Conservation (phyloP, 169 alveolate genomes). For the Miamiensis avidus region DNA sequence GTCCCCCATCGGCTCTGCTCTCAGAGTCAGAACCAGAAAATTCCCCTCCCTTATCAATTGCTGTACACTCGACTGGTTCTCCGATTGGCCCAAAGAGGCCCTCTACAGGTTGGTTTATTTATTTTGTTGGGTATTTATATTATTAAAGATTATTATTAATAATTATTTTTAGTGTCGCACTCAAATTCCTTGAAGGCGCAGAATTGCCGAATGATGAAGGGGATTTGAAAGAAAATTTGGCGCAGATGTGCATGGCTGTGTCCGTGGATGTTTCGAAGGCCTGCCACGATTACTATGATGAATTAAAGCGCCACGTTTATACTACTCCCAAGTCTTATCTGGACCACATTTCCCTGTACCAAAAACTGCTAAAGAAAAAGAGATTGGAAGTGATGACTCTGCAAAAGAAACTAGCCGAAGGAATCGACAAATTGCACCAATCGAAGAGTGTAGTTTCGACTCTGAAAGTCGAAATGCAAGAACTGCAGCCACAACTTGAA, state of each 20-base stretch:
- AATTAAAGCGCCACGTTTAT: constrained; percentile 79
- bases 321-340: constrained; percentile 83
- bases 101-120: too few relatives aligned
- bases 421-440: constrained; percentile 85
- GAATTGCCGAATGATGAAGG: constrained; percentile 56
- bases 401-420: constrained; percentile 85
- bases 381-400: constrained; percentile 69
- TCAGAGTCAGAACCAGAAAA: constrained; percentile 82
- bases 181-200: constrained; percentile 31
- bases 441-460: constrained; percentile 82
- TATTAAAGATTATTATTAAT: too few relatives aligned
- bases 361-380: constrained; percentile 72
- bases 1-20: constrained; percentile 87
- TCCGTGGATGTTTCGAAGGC: constrained; percentile 65
- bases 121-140: too few relatives aligned
- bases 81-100: constrained; percentile 90
- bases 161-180: constrained; percentile 28
- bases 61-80: constrained; percentile 89
- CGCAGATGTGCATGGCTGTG: constrained; percentile 80
- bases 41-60: constrained; percentile 91
- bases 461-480: constrained; percentile 78
- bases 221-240: constrained; percentile 55
- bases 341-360: constrained; percentile 73
- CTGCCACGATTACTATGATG: constrained; percentile 56
- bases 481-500: constrained; percentile 80